Percentiles rank a stretch among this genome's conserved stretches.
Evolutionary conservation across 1,284 basidiomycete species (phyloP).

Genomic region (Xerocomus amazonicus): DNA sequence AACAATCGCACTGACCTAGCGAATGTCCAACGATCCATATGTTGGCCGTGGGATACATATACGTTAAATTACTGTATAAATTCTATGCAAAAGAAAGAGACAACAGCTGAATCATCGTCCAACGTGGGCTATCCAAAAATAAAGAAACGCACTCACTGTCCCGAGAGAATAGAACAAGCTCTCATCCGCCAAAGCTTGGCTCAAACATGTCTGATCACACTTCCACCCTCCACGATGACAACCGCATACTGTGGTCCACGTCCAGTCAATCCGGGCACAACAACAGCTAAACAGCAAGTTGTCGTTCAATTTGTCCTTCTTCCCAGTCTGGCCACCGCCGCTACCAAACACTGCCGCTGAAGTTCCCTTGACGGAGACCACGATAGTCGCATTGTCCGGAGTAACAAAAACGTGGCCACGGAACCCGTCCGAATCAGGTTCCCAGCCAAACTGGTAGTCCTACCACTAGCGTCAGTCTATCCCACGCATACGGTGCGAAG

Average conservation of each 20-base stretch:
- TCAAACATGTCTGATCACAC: conserved; percentile 83
- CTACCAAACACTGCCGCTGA: conserved; percentile 77
- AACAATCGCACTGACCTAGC: conserved; percentile 30
- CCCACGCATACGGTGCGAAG: neutral
- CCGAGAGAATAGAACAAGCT: conserved; percentile 88
- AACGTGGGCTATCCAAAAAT: neutral
- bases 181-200: conserved; percentile 76
- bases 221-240: conserved; percentile 83
- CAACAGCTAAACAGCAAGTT: conserved; percentile 98
- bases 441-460: conserved; percentile 92
- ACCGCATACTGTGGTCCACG: conserved; percentile 93
- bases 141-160: conserved; percentile 48
- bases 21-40: conserved; percentile 95
- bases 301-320: conserved; percentile 93
- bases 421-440: conserved; percentile 81
- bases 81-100: conserved; percentile 47
- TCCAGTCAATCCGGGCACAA: conserved; percentile 91
- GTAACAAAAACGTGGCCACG: conserved; percentile 89
- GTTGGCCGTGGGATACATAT: conserved; percentile 88
- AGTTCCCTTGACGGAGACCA: conserved; percentile 94
- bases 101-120: neutral
- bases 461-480: conserved; percentile 28
- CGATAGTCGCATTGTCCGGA: conserved; percentile 79
- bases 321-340: conserved; percentile 74
- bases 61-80: conserved; percentile 90